Conservation (phyloP, 441 rosid species). For the Populus hybrid region DNA sequence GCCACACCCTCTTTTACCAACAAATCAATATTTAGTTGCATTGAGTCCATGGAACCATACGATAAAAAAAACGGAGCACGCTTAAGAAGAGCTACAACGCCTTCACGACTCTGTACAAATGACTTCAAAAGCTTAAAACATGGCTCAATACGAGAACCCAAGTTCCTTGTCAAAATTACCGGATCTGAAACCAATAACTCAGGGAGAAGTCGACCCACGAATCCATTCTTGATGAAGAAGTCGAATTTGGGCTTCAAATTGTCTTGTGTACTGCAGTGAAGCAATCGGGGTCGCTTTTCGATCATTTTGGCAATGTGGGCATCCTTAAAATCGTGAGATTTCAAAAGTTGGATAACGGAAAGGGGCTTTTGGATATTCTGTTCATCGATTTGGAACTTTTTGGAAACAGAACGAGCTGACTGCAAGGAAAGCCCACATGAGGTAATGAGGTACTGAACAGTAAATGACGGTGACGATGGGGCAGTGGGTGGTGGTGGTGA, state of each 20-base stretch:
- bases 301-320: conserved; percentile 12
- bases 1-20: conserved; percentile 14
- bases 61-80: not conserved
- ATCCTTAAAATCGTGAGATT: conserved; percentile 12
- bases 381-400: not conserved
- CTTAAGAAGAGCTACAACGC: not conserved
- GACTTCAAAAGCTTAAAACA: not conserved
- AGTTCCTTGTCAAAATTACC: not conserved
- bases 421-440: conserved; percentile 13
- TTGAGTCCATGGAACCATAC: not conserved
- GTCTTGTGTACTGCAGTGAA: not conserved
- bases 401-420: conserved; percentile 11
- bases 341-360: conserved; percentile 1
- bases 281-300: not conserved
- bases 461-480: not conserved
- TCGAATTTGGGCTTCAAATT: conserved; percentile 12
- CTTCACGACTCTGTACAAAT: not conserved
- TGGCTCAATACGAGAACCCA: not conserved
- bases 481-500: not conserved
- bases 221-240: conserved; percentile 4
- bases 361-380: not conserved
- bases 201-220: conserved; percentile 18
- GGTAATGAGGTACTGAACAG: conserved; percentile 14
- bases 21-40: conserved; percentile 10
- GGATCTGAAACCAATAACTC: conserved; percentile 10